Evolutionary conservation across 2,329 filamentous ascomycete genomes (phyloP).

Genomic region (Aureobasidium sp.): DNA sequence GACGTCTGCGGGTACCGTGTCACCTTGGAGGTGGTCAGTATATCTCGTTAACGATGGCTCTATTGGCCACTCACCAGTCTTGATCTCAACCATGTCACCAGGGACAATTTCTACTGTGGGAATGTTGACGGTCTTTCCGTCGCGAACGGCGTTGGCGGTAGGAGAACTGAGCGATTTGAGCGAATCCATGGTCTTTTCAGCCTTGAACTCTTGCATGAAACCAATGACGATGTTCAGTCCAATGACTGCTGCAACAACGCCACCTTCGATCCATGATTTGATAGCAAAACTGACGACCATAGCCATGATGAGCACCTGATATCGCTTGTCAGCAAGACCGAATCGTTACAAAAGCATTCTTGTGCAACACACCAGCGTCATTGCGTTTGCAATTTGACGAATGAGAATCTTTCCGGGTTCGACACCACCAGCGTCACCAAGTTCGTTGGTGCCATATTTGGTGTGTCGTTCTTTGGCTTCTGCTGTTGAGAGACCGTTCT

Average conservation of each 20-base stretch:
- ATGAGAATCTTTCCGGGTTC: slow-evolving; percentile 63
- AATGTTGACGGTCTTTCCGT: slow-evolving; percentile 35
- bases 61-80: slow-evolving; percentile 26
- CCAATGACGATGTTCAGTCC: slow-evolving; percentile 37
- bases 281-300: slow-evolving; percentile 42
- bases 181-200: slow-evolving; percentile 43
- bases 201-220: slow-evolving; percentile 39
- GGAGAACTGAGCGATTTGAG: slow-evolving; percentile 38
- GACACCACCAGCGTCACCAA: slow-evolving; percentile 59
- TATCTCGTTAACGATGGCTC: background rate
- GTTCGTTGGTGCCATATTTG: slow-evolving; percentile 58
- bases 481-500: slow-evolving; percentile 54
- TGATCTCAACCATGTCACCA: slow-evolving; percentile 40
- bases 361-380: slow-evolving; percentile 51
- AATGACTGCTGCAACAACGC: slow-evolving; percentile 39
- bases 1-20: slow-evolving; percentile 41
- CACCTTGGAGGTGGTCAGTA: background rate
- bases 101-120: slow-evolving; percentile 36
- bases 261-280: slow-evolving; percentile 39
- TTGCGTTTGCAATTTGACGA: slow-evolving; percentile 67
- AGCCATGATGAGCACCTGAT: slow-evolving; percentile 36
- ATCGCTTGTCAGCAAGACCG: background rate
- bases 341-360: background rate
- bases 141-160: slow-evolving; percentile 37
- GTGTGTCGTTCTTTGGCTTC: slow-evolving; percentile 52